Evolutionary conservation across 192 early-diverging fungal genomes (phyloP), one percentile per base, ranked within the genome.

Genomic region (Linnemannia hyalina): DNA sequence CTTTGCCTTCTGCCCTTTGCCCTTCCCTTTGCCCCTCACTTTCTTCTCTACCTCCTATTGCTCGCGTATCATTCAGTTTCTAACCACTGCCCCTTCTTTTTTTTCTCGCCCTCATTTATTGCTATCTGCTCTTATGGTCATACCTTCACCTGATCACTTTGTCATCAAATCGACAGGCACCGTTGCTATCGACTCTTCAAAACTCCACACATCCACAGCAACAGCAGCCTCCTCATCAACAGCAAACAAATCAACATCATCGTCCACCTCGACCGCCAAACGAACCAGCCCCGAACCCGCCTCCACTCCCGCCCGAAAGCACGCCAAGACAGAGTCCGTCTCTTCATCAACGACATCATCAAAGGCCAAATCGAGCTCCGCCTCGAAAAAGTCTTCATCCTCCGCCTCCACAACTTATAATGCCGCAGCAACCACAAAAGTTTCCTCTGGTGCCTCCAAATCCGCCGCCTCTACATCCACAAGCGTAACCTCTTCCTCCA

Each of bases 241-340:
- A 60, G 22, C 55, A 65, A 29, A 15, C 11, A 13, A 10, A 65
- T 26, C 60, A 32, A 15, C 60, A 65, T 35, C 60, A 32, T 22
- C 76, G 13, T 38, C 54, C 44, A 32, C 42, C 36, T 35, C 29
- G 32, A 57, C 23, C n/a, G 52, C 79, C 22, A 86, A 86, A 72
- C 76, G 84, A 36, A 54, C 76, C 11, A 86, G 84, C 29, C 84
- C 84, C 6, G 84, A 86, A 40, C 84, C 84, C 3, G 26, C 84
- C 18, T 1, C 79, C 26, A 41, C 41, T 7, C 38, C 80, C 60
- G 60, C 60, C 1, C 84, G 84, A n/a, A 86, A 86, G 46, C 84
- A 86, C 70, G 79, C 84, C 78, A 86, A 86, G 68, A 86, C 79
- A 20, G 84, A 80, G 35, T 86, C 84, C 15, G 68, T 81, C 15